Base-by-base conservation (phyloP, 345 rosid genomes). In the Lumnitzera racemosa region DNA sequence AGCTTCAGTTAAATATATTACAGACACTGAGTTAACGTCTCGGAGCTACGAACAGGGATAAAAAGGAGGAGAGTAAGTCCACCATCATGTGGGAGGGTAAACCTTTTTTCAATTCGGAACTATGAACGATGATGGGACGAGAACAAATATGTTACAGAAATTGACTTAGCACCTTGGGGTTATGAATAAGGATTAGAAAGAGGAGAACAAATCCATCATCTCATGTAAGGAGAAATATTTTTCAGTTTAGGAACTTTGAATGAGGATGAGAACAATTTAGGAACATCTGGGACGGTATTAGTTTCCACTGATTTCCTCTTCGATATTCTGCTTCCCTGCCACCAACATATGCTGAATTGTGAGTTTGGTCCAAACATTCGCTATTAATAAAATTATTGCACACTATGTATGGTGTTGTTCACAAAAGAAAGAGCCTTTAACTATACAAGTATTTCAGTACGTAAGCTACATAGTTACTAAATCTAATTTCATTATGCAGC, bases 201-300 rank as follows among this genome's bases (percentile, higher is more conserved):
- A 14, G 55, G 16, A 61, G 1, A 12, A 24, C 47, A 11, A 16
- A 29, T 52, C 20, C 36, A 56, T 65, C 51, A 65, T 65, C 61
- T 65, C 20, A 15, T 3, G 13, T 78, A 51, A 43, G 81, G 63
- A 56, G 62, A 36, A 36, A 36, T 9, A 36, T 36, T 55, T 86
- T 90, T 90, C 77, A 88, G 76, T 74, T 84, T 90, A 64, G 97
- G 96, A 55, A 90, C 78, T 74, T 80, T 86, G 69, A 90, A 94
- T 13, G 74, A 14, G 31, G 90, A 74, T 15, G 83, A 64, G 78
- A 90, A 90, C 77, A 86, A 62, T 69, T 67, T 88, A 24, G 92
- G 96, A 55, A 80, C 76, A 49, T 83, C 87, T 31, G 58, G 55
- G 52, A 31, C 62, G 15, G 62, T 36, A 31, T 49, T 56, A 41